phyloP scores from a whole-genome alignment of 257 asterid species.

The Phtheirospermum japonicum region DNA sequence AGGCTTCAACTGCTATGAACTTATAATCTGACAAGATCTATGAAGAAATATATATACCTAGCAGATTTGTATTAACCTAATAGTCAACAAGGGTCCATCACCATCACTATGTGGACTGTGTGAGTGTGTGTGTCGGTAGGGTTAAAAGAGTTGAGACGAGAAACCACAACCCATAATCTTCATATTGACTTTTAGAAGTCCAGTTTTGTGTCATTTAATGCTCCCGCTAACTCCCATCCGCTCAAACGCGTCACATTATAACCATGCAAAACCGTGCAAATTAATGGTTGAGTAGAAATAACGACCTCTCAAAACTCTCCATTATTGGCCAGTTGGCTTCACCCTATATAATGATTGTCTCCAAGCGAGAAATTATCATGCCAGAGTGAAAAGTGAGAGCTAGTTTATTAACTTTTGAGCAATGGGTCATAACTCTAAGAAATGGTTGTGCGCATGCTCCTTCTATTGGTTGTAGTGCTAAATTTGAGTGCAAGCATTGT shows the following conservation, averaged over 20 bases:
- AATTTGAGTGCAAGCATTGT: constrained; percentile 30
- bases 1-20: too few relatives aligned
- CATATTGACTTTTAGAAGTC: constrained; percentile 30
- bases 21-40: too few relatives aligned
- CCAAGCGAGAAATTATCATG: constrained; percentile 9
- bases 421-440: constrained; percentile 29
- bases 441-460: constrained; percentile 32
- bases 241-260: constrained; percentile 33
- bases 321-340: constrained; percentile 23
- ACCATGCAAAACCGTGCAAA: constrained; percentile 27
- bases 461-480: constrained; percentile 29
- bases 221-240: constrained; percentile 34
- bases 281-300: constrained; percentile 26
- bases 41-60: too few relatives aligned
- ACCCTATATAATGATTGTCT: constrained; percentile 31
- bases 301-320: neutral
- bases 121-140: constrained; percentile 31
- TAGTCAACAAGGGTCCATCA: too few relatives aligned
- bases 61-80: too few relatives aligned
- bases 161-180: constrained; percentile 10
- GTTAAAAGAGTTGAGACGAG: constrained; percentile 1
- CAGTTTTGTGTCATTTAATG: constrained; percentile 29
- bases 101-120: neutral
- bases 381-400: constrained; percentile 30
- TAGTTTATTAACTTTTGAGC: neutral